These are phyloP conservation scores for Fusarium oligoseptatum DNA, from an alignment of 2,329 filamentous ascomycete genomes.

Conservation along the genomic window DNA sequence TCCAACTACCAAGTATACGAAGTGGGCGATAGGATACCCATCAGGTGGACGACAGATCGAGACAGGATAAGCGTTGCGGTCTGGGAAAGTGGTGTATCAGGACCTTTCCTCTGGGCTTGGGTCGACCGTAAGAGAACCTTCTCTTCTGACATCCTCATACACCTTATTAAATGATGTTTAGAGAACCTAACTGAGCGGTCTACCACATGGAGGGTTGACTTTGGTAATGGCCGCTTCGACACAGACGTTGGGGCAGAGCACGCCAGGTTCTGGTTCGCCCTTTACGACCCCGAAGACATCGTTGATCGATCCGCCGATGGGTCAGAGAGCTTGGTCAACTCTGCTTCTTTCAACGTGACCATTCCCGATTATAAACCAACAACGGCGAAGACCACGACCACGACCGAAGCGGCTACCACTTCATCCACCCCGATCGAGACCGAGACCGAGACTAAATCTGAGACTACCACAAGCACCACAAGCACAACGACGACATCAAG, in stretches of 20 bases:
- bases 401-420: neutral
- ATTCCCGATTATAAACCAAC: neutral
- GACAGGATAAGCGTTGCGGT: neutral
- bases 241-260: neutral
- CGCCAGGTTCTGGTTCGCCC: neutral
- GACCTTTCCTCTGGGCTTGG: neutral
- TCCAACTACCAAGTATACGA: neutral
- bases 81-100: neutral
- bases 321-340: neutral
- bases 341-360: neutral
- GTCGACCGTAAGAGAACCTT: neutral
- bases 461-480: neutral
- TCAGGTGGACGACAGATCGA: neutral
- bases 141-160: neutral
- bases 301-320: neutral
- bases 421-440: neutral
- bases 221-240: neutral
- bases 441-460: neutral
- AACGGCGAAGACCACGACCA: neutral
- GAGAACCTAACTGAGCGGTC: neutral
- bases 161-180: neutral
- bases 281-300: neutral
- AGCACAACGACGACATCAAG: neutral
- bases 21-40: neutral
- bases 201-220: neutral